Percentiles rank a stretch among this genome's conserved stretches.
These are phyloP conservation scores for Cryphonectria carpinicola DNA, from an alignment of 2,329 filamentous ascomycete genomes.

Conservation along the genomic window DNA sequence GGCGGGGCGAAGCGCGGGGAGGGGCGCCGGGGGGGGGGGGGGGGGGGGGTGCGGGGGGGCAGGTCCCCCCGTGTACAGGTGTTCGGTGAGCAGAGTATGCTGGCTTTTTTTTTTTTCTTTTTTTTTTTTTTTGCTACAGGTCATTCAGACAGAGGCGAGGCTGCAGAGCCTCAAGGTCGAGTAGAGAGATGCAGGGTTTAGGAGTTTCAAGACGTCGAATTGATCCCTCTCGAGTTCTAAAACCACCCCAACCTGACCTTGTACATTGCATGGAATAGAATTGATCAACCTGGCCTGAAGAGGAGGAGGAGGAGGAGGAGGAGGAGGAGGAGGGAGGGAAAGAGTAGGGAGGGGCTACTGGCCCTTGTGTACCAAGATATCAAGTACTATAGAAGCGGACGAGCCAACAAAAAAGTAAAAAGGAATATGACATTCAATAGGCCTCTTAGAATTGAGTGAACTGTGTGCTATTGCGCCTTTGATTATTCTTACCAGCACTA, in stretches of 20 bases:
- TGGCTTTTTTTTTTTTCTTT: background rate
- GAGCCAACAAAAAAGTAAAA: conserved; percentile 18
- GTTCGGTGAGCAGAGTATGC: no score
- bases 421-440: background rate
- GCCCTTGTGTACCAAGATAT: conserved; percentile 26
- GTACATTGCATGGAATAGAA: conserved; percentile 11
- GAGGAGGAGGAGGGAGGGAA: background rate
- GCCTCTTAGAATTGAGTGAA: background rate
- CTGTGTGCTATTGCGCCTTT: background rate
- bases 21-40: no score
- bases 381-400: conserved; percentile 20
- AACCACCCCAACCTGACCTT: conserved; percentile 2
- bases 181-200: conserved; percentile 50
- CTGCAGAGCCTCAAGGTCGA: conserved; percentile 86
- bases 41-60: no score
- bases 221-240: background rate
- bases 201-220: background rate
- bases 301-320: background rate
- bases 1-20: no score
- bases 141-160: conserved; percentile 88
- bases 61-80: no score
- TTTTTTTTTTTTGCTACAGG: conserved; percentile 48
- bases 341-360: background rate
- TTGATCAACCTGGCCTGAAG: conserved; percentile 10
- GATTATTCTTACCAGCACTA: no score